Percentiles rank a stretch among this genome's conserved stretches.
These are phyloP conservation scores for Schizosaccharomyces osmophilus DNA, from an alignment of 805 yeast genomes.

Conservation along the genomic window DNA sequence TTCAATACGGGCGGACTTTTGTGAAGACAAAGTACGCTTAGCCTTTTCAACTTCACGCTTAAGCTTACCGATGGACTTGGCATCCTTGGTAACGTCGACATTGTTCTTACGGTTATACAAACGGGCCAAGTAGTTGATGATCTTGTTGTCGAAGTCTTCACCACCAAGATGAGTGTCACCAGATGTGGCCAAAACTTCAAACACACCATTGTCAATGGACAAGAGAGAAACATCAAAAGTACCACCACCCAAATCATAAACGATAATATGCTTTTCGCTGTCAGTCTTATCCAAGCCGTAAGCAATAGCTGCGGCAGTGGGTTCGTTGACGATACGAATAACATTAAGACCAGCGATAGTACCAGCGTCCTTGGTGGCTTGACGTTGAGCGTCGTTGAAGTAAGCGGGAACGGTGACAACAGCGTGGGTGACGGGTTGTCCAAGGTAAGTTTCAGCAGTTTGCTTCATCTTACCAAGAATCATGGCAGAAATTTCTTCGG, in stretches of 20 bases:
- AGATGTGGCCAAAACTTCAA: slow-evolving; percentile 86
- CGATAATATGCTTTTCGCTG: slow-evolving; percentile 66
- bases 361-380: slow-evolving; percentile 96
- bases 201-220: slow-evolving; percentile 85
- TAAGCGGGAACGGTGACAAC: slow-evolving; percentile 93
- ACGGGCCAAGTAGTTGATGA: slow-evolving; percentile 74
- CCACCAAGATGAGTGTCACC: slow-evolving; percentile 90
- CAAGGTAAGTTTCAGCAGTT: slow-evolving; percentile 77
- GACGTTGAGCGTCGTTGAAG: slow-evolving; percentile 93
- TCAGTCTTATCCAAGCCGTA: slow-evolving; percentile 58
- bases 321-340: slow-evolving; percentile 84
- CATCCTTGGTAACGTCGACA: slow-evolving; percentile 58
- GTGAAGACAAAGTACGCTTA: slow-evolving; percentile 83
- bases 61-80: slow-evolving; percentile 72
- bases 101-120: slow-evolving; percentile 90
- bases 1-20: slow-evolving; percentile 87
- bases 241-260: slow-evolving; percentile 96
- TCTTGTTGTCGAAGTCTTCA: slow-evolving; percentile 94
- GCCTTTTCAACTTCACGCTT: slow-evolving; percentile 98
- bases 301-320: slow-evolving; percentile 97
- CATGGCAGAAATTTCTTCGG: slow-evolving; percentile 90
- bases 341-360: slow-evolving; percentile 87
- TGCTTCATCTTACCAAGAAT: slow-evolving; percentile 78
- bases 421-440: slow-evolving; percentile 65
- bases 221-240: slow-evolving; percentile 89